These are phyloP conservation scores for Saturnispora sekii DNA, from an alignment of 805 yeast species.

Conservation along the genomic window DNA sequence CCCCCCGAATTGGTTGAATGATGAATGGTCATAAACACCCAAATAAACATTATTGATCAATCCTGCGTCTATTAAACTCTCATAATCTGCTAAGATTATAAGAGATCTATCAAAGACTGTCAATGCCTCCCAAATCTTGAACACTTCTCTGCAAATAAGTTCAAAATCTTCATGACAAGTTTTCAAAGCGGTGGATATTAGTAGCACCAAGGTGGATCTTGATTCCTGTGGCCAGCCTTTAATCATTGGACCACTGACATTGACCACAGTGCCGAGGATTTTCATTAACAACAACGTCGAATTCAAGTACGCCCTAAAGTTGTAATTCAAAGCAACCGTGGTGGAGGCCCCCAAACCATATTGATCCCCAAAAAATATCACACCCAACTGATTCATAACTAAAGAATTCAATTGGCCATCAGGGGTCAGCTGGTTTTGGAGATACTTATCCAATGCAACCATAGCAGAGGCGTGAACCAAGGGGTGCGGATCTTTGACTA, in stretches of 20 bases:
- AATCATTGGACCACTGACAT: slow-evolving; percentile 50
- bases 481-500: slow-evolving; percentile 77
- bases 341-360: slow-evolving; percentile 39
- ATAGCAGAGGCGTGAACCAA: slow-evolving; percentile 68
- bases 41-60: slow-evolving; percentile 27
- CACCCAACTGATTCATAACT: slow-evolving; percentile 32
- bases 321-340: slow-evolving; percentile 39
- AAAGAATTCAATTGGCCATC: slow-evolving; percentile 29
- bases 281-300: slow-evolving; percentile 36
- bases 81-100: slow-evolving; percentile 18
- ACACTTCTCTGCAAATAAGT: slow-evolving; percentile 29
- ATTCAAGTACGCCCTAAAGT: slow-evolving; percentile 31
- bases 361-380: slow-evolving; percentile 35
- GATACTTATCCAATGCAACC: slow-evolving; percentile 43
- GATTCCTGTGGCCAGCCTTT: slow-evolving; percentile 23
- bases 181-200: slow-evolving; percentile 17
- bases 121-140: slow-evolving; percentile 37
- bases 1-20: slow-evolving; percentile 7
- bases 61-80: slow-evolving; percentile 24
- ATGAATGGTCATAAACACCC: slow-evolving; percentile 22
- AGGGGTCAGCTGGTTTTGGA: slow-evolving; percentile 27
- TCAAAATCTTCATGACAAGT: slow-evolving; percentile 32
- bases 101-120: slow-evolving; percentile 34
- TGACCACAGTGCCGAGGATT: slow-evolving; percentile 36
- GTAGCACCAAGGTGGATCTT: slow-evolving; percentile 16